Evolutionary conservation across 768 basidiomycete species (phyloP).

Genomic region (Rhizopogon salebrosus): DNA sequence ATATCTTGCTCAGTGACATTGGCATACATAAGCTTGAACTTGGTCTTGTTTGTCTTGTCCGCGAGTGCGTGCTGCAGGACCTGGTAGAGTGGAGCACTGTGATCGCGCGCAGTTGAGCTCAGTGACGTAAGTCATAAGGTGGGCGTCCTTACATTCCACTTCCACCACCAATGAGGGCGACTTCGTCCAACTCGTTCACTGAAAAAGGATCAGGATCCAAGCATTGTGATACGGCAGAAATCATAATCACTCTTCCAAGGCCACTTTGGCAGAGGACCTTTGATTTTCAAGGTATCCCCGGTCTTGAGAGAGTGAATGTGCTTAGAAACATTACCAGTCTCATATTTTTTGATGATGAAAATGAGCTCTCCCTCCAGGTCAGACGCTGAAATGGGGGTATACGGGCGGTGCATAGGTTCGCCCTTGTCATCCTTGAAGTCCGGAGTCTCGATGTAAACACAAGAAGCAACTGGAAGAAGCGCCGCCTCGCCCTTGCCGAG

Average conservation of each 20-base stretch:
- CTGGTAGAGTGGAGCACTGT: constrained; percentile 81
- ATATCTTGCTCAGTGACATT: constrained; percentile 91
- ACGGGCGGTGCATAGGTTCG: constrained; percentile 84
- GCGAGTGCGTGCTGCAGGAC: constrained; percentile 69
- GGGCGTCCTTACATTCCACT: constrained; percentile 68
- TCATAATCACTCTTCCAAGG: constrained; percentile 64
- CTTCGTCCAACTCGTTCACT: constrained; percentile 82
- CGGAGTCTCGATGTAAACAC: constrained; percentile 72
- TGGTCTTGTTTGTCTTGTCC: constrained; percentile 82
- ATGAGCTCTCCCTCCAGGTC: constrained; percentile 70
- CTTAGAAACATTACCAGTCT: constrained; percentile 79
- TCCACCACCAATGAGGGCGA: constrained; percentile 90
- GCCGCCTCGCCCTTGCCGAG: constrained; percentile 76
- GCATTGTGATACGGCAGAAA: neutral
- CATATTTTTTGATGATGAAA: constrained; percentile 82
- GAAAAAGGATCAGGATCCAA: constrained; percentile 3
- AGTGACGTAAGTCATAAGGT: neutral
- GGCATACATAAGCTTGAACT: constrained; percentile 88
- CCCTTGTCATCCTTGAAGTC: constrained; percentile 73
- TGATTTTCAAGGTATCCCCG: constrained; percentile 80
- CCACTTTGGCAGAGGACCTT: constrained; percentile 89
- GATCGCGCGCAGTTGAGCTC: neutral
- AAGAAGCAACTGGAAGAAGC: constrained; percentile 74
- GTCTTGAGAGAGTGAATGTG: constrained; percentile 76
- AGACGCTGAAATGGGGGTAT: constrained; percentile 85